Conservation (phyloP, 164 flowering plant genomes). For the Stephania cephalantha region DNA sequence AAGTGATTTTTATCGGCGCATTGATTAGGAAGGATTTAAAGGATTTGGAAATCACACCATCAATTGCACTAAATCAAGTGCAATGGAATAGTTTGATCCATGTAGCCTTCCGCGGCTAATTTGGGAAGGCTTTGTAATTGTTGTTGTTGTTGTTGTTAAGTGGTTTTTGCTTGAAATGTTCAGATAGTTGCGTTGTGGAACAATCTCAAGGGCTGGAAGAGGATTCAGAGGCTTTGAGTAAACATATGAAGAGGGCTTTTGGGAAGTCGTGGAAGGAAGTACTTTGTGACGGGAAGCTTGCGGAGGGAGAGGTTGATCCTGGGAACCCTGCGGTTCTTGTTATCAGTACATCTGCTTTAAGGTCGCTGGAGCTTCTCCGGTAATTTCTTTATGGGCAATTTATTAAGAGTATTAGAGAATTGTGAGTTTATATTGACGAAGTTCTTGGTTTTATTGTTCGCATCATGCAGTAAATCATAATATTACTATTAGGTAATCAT, state of each 20-base stretch:
- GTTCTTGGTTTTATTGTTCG: not conserved
- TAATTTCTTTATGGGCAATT: slow-evolving; percentile 9
- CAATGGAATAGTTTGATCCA: not conserved
- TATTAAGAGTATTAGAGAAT: not conserved
- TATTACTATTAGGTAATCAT: not conserved
- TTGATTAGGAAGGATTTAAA: no score
- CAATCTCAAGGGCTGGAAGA: slow-evolving; percentile 31
- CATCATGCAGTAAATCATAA: not conserved
- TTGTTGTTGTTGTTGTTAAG: not conserved
- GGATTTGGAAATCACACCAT: no score
- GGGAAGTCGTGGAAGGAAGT: slow-evolving; percentile 62
- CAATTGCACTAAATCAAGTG: not conserved
- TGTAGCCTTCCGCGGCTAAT: not conserved
- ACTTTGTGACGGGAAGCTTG: slow-evolving; percentile 44
- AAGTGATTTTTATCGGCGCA: no score
- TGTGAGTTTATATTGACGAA: not conserved
- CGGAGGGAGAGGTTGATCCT: slow-evolving; percentile 56
- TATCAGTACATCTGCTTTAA: slow-evolving; percentile 67
- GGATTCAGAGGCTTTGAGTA: slow-evolving; percentile 41
- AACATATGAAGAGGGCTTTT: slow-evolving; percentile 55
- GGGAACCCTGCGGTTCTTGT: slow-evolving; percentile 79
- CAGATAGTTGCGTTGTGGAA: slow-evolving; percentile 59
- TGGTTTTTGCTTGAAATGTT: slow-evolving; percentile 1
- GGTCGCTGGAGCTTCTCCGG: slow-evolving; percentile 80
- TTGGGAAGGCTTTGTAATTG: not conserved